Percentiles rank a stretch among this genome's conserved stretches.
Conservation (phyloP, 441 rosid genomes). For the Macaranga tanarius region DNA sequence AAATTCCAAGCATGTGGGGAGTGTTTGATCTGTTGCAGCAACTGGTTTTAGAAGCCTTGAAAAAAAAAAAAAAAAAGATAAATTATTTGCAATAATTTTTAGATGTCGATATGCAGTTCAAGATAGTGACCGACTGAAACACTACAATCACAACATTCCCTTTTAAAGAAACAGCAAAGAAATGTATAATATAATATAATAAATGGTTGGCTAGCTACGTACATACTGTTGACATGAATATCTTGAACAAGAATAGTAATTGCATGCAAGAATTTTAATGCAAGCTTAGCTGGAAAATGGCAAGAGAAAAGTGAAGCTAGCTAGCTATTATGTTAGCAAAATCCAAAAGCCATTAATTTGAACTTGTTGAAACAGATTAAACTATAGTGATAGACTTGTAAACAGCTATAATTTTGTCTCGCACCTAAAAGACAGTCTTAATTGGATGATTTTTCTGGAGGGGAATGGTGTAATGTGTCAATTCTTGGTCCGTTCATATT, state of each 20-base stretch:
- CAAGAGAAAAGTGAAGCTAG: not conserved
- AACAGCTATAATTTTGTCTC: not conserved
- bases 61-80: not conserved
- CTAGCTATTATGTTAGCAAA: too few relatives aligned
- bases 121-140: constrained; percentile 43
- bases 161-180: constrained; percentile 24
- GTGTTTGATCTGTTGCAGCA: constrained; percentile 17
- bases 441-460: not conserved
- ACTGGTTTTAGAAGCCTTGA: constrained; percentile 8
- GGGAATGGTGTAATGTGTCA: not conserved
- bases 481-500: not conserved
- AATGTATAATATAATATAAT: not conserved
- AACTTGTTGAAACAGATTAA: not conserved
- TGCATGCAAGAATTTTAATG: not conserved
- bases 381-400: not conserved
- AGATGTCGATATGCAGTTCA: constrained; percentile 18
- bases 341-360: not conserved
- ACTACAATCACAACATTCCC: constrained; percentile 35
- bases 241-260: not conserved
- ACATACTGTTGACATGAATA: not conserved
- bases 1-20: constrained; percentile 32
- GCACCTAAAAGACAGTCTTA: not conserved
- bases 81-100: constrained; percentile 18
- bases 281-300: not conserved
- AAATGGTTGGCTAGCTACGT: not conserved